Conservation (phyloP, 1,284 basidiomycete genomes). For the Leccinum subspadiceum region DNA sequence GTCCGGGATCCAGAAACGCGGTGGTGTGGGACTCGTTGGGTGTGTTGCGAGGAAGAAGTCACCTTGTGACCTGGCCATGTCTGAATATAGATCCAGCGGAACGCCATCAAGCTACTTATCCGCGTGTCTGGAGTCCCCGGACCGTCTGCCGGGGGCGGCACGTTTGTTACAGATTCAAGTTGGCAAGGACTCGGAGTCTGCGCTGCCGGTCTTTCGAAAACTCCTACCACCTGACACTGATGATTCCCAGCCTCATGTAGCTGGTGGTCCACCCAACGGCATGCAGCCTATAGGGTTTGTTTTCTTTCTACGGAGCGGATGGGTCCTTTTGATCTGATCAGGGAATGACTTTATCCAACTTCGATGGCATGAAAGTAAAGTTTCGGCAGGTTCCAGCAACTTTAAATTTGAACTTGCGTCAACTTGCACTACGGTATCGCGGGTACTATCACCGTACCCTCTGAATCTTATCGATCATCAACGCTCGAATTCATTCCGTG, state of each 20-base stretch:
- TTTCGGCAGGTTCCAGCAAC: neutral
- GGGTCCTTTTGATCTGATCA: too few species aligned
- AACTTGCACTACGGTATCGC: too few species aligned
- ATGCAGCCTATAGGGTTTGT: neutral
- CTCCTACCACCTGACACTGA: neutral
- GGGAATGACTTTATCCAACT: too few species aligned
- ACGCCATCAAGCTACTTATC: neutral
- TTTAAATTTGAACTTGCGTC: too few species aligned
- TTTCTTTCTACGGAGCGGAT: too few species aligned
- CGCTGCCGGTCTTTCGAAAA: neutral
- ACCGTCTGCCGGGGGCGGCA: neutral
- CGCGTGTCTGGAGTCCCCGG: neutral
- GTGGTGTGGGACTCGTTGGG: constrained; percentile 1
- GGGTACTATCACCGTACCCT: too few species aligned
- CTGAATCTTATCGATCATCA: neutral
- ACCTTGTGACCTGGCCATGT: constrained; percentile 8
- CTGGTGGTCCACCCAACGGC: neutral
- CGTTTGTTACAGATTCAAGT: neutral
- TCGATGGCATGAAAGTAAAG: neutral
- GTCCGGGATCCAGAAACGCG: constrained; percentile 7
- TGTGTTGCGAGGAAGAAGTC: neutral
- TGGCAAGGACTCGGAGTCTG: neutral
- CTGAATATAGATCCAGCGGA: constrained; percentile 9
- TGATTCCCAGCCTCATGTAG: neutral
- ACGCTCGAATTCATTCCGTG: neutral